Evolutionary conservation across 345 rosid genomes (phyloP).

Genomic region (Pistacia atlantica): DNA sequence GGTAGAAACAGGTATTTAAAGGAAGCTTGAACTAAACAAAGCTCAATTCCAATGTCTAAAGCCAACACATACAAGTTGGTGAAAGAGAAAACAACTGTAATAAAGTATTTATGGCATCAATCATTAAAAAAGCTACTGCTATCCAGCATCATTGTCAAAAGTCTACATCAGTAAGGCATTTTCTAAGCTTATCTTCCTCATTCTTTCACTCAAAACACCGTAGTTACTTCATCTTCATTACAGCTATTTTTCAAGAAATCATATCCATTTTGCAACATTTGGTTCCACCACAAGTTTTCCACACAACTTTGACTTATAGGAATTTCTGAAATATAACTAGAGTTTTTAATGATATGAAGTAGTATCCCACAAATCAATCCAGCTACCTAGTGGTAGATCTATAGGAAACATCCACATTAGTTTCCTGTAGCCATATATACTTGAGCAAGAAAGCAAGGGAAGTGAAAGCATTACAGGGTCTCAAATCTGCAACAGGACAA

Average conservation of each 20-base stretch:
- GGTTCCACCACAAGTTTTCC: not conserved
- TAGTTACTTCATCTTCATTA: not conserved
- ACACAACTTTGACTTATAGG: not conserved
- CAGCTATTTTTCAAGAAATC: not conserved
- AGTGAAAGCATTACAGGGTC: not conserved
- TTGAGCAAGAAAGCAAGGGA: not conserved
- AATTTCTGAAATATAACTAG: not conserved
- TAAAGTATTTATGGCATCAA: not conserved
- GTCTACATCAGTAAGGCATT: not conserved
- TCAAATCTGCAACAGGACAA: not conserved
- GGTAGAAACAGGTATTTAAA: not conserved
- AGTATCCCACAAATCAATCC: slow-evolving; percentile 11
- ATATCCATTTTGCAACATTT: not conserved
- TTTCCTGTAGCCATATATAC: not conserved
- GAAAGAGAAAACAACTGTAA: not conserved
- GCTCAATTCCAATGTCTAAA: not conserved
- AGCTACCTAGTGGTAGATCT: not conserved
- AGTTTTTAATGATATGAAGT: not conserved
- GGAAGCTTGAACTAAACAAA: not conserved
- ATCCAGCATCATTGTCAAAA: not conserved
- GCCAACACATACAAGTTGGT: not conserved
- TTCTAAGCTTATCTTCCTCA: not conserved
- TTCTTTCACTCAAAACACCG: not conserved
- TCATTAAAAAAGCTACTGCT: not conserved
- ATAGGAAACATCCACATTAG: not conserved